These are phyloP conservation scores for Penicillium flavigenum DNA, from an alignment of 495 filamentous ascomycete genomes.

Conservation along the genomic window DNA sequence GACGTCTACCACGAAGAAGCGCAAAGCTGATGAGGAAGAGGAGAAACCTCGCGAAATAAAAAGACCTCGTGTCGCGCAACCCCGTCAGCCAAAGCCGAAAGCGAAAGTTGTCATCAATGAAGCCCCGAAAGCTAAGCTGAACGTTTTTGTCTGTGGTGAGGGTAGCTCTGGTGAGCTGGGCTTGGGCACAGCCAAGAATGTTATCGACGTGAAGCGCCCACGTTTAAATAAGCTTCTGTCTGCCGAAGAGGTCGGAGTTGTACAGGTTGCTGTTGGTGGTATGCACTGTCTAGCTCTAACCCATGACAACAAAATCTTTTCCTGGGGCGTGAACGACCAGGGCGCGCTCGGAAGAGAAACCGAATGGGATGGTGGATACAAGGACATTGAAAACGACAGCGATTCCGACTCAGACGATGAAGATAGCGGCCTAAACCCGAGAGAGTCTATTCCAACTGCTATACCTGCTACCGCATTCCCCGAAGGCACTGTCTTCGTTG, in stretches of 20 bases:
- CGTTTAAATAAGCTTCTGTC: constrained; percentile 59
- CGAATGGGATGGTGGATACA: constrained; percentile 60
- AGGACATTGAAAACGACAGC: constrained; percentile 59
- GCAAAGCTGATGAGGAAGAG: constrained; percentile 38
- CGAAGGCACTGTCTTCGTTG: constrained; percentile 54
- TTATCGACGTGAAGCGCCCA: constrained; percentile 66
- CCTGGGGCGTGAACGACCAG: constrained; percentile 71
- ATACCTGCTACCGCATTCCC: constrained; percentile 54
- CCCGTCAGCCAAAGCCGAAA: constrained; percentile 28
- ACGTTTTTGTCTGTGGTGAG: constrained; percentile 69
- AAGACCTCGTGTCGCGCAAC: constrained; percentile 18
- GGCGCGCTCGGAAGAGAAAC: constrained; percentile 64
- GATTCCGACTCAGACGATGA: constrained; percentile 54
- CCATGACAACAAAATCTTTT: constrained; percentile 60
- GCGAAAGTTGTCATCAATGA: constrained; percentile 44
- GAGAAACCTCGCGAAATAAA: constrained; percentile 30
- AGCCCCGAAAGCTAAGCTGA: constrained; percentile 48
- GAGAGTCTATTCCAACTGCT: constrained; percentile 58
- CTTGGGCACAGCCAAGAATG: constrained; percentile 58
- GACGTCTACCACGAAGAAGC: constrained; percentile 36
- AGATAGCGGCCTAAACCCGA: constrained; percentile 58
- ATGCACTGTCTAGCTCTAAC: constrained; percentile 66
- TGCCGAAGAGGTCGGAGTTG: constrained; percentile 60
- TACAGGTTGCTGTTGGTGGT: constrained; percentile 60
- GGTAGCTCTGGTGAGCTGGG: constrained; percentile 68